Evolutionary conservation across 495 filamentous ascomycete species (phyloP), one percentile per base, ranked within the genome.

Genomic region (Neurospora terricola): DNA sequence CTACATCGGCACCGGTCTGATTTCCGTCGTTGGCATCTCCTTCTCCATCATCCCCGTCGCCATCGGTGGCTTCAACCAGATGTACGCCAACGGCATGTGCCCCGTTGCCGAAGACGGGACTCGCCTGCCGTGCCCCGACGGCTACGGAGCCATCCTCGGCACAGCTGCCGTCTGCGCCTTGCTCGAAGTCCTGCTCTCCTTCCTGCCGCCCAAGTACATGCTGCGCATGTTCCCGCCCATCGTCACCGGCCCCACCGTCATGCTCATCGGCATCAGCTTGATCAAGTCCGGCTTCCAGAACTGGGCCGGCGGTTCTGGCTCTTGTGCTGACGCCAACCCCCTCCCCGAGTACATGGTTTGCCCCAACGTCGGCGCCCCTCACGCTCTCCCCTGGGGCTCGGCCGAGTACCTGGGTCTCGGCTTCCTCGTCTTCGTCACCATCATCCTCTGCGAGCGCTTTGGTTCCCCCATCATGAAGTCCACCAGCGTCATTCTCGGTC

Each of bases 1-100:
- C 81, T 96, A 91, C 75, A 81, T 97, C 75, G 94, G 94, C 42
- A 97, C 94, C 0, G 94, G 94, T 3, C 81, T 97, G 66, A 92
- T 97, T 72, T 94, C 92, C 2, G 93, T 97, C n/a, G 92, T 97
- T 21, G 93, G 93, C 69, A 92, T 92, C 36, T 94, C 91, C 1
- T 97, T 97, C 81, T 87, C 93, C 23, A 92, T 93, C 69, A 96
- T 98, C 74, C 93, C 94, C 8, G 90, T 97, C 21, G 92, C 93
- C 11, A 86, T 87, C 8, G 92, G 92, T 30, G 92, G 90, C 0
- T 90, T 97, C 69, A 73, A 80, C 11, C 93, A 97, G 77, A 97
- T 97, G 93, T 97, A 97, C 79, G 83, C 82, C 34, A 94, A 92
- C 59, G 94, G 94, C 23, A 87, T 83, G 79, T 97, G 94, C 73